Base-by-base conservation (phyloP, 139 green algal genomes). In the Tetraselmis chui region DNA sequence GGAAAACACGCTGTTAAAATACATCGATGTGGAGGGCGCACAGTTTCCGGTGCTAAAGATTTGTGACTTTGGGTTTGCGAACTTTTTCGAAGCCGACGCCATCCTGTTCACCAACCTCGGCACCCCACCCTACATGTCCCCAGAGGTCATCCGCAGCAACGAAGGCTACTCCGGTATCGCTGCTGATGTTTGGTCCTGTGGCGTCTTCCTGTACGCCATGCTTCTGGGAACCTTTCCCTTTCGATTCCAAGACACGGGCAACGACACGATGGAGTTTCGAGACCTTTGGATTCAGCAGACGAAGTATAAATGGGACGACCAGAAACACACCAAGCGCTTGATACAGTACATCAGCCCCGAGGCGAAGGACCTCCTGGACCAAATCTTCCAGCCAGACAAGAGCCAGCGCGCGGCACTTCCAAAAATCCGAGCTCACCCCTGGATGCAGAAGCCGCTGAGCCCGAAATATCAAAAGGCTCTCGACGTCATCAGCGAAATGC, bases 101-200 rank as follows among this genome's bases (percentile, higher is more conserved):
- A 67, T 67, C 30, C 87, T 87, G 2, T 90, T 92, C 31, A 90
- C 89, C 5, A 91, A 84, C 26, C 87, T 92, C 22, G 90, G 90
- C 67, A 93, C 90, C 23, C 89, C 89, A 28, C 89, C 90, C 24
- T 93, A 93, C 84, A 93, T 93, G 83, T 86, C 87, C 5, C 90
- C 90, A 22, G 90, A 87, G 84, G 84, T 87, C 32, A 30, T 89
- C 45, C 45, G 45, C 79, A 58, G 45, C 45, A 67, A 67, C 45
- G 45, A 87, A 81, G 83, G 83, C 30, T 90, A 91, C 80, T 59
- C 82, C 59, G 88, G 86, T n/a, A 84, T 81, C 2, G 32, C 76
- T n/a, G 93, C 92, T 0, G 93, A 97, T 87, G 85, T 96, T 30
- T 97, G 93, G 93, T 93, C 88, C 22, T 94, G 88, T 25, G 93